These are phyloP conservation scores for Sugiyamaella chiloensis DNA, from an alignment of 805 yeast genomes.

Conservation along the genomic window DNA sequence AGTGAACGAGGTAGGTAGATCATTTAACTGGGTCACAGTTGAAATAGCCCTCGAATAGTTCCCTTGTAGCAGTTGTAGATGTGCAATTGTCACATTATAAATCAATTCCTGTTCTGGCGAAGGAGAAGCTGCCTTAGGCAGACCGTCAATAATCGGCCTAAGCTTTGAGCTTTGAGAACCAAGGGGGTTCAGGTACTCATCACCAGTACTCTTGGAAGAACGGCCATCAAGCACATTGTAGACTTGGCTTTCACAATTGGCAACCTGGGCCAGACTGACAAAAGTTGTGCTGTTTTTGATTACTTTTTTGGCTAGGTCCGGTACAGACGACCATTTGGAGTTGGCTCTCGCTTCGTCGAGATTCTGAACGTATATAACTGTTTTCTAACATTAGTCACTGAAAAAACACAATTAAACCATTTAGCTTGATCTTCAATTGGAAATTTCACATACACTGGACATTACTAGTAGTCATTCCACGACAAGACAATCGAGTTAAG, in stretches of 20 bases:
- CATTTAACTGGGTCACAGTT: slow-evolving; percentile 12
- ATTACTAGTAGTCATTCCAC: background rate
- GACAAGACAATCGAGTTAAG: too few relatives aligned
- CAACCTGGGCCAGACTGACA: slow-evolving; percentile 10
- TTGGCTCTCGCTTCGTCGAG: slow-evolving; percentile 21
- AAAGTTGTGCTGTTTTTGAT: slow-evolving; percentile 11
- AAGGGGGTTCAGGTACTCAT: slow-evolving; percentile 1
- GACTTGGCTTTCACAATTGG: slow-evolving; percentile 4
- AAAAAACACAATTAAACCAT: too few relatives aligned
- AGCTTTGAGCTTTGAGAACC: background rate
- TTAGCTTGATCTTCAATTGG: too few relatives aligned
- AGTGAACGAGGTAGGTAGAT: slow-evolving; percentile 10
- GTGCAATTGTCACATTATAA: slow-evolving; percentile 20
- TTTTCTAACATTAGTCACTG: background rate
- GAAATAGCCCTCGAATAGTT: slow-evolving; percentile 16
- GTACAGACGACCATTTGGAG: slow-evolving; percentile 18
- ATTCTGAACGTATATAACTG: background rate
- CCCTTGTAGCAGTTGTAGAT: slow-evolving; percentile 20
- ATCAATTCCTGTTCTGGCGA: slow-evolving; percentile 16
- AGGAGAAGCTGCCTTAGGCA: background rate
- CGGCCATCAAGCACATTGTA: slow-evolving; percentile 1
- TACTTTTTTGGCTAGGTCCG: slow-evolving; percentile 20
- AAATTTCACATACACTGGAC: background rate
- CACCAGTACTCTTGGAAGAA: background rate
- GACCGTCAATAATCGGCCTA: background rate